Evolutionary conservation across 139 green algal species (phyloP).

Genomic region (Spirogloea muscicola): DNA sequence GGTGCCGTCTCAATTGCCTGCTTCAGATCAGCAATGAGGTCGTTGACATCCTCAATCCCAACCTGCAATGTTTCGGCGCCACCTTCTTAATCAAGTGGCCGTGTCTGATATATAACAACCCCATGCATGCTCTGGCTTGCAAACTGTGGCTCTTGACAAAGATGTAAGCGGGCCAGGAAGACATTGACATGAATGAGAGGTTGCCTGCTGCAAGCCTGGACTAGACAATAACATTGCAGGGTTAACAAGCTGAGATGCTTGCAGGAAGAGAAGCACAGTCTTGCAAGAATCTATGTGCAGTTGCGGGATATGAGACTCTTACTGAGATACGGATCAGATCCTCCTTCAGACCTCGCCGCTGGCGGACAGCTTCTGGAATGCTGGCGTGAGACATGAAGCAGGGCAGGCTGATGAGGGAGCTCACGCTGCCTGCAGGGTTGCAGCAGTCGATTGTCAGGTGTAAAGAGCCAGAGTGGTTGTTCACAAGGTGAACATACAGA

Average conservation of each 20-base stretch:
- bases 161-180: no score
- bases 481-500: no score
- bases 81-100: no score
- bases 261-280: background rate
- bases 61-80: no score
- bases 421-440: constrained; percentile 67
- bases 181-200: background rate
- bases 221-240: background rate
- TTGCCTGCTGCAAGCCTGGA: background rate
- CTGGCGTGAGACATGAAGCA: constrained; percentile 96
- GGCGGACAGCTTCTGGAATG: constrained; percentile 81
- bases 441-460: no score
- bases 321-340: constrained; percentile 91
- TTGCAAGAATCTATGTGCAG: no score
- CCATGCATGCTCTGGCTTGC: no score
- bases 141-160: no score
- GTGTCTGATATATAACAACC: no score
- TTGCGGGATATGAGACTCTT: no score
- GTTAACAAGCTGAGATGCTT: background rate
- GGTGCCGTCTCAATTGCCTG: constrained; percentile 30
- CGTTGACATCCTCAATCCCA: constrained; percentile 41
- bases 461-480: no score
- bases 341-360: constrained; percentile 82
- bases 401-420: constrained; percentile 84
- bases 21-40: constrained; percentile 40